Evolutionary conservation across 345 rosid species (phyloP).

Genomic region (Rhodamnia rubescens): DNA sequence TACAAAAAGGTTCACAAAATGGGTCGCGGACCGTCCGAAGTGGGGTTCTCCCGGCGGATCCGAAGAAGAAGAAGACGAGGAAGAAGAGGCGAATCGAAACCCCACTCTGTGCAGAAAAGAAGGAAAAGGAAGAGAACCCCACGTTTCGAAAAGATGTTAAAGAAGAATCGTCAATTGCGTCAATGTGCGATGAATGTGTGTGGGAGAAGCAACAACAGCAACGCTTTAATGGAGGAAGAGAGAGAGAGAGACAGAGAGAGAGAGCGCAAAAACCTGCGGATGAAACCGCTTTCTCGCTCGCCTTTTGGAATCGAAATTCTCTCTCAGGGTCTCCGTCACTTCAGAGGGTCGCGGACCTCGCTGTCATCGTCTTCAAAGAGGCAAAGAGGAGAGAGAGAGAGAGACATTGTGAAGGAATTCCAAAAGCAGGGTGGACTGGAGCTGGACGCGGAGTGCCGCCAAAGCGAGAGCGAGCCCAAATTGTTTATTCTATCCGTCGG

Average conservation of each 20-base stretch:
- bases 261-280: not conserved
- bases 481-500: not conserved
- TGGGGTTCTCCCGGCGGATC: not conserved
- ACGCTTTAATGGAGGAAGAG: not conserved
- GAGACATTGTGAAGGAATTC: not conserved
- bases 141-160: not conserved
- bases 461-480: not conserved
- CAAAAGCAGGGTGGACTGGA: conserved; percentile 4
- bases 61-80: not conserved
- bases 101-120: not conserved
- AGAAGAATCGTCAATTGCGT: not conserved
- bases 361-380: not conserved
- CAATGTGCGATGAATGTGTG: not conserved
- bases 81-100: not conserved
- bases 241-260: not conserved
- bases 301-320: not conserved
- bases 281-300: conserved; percentile 4
- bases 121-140: not conserved
- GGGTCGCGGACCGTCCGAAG: not conserved
- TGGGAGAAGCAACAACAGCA: not conserved
- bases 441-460: conserved; percentile 42
- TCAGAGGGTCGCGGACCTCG: not conserved
- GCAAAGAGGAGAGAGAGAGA: not conserved
- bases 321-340: not conserved
- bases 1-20: not conserved